Conservation (phyloP, 345 rosid species). For the Hypericum androsaemum region DNA sequence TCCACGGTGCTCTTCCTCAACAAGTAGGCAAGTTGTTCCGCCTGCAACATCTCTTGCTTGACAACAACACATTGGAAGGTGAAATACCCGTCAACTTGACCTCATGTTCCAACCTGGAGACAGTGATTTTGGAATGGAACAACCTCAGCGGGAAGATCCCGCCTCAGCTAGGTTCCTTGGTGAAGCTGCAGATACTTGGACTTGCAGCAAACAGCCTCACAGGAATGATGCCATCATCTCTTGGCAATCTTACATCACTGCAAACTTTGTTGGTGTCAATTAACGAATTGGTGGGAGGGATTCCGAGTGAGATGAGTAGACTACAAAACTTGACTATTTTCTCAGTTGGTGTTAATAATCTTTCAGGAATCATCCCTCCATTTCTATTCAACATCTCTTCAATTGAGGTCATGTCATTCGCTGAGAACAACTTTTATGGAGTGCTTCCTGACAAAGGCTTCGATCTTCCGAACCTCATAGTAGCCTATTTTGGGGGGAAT, state of each 20-base stretch:
- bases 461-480: slow-evolving; percentile 6
- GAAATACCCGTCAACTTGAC: slow-evolving; percentile 8
- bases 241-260: too few relatives aligned
- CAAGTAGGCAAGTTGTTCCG: too few relatives aligned
- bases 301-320: too few relatives aligned
- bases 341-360: not conserved
- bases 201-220: not conserved
- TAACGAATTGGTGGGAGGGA: too few relatives aligned
- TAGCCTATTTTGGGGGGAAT: slow-evolving; percentile 1
- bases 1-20: too few relatives aligned
- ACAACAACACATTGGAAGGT: too few relatives aligned
- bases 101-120: not conserved
- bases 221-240: slow-evolving; percentile 9
- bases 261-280: too few relatives aligned
- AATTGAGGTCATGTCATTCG: not conserved
- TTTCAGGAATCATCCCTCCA: slow-evolving; percentile 12
- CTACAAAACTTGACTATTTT: slow-evolving; percentile 3
- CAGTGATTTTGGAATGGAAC: not conserved
- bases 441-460: slow-evolving; percentile 9
- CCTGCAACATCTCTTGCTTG: too few relatives aligned
- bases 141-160: slow-evolving; percentile 9
- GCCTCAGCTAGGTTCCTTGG: slow-evolving; percentile 3
- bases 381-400: slow-evolving; percentile 12
- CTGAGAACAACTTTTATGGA: slow-evolving; percentile 1
- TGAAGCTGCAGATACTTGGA: not conserved